Percentiles rank a stretch among this genome's conserved stretches.
These are phyloP conservation scores for Bacterosira constricta DNA, from an alignment of 108 stramenopile species.

Conservation along the genomic window DNA sequence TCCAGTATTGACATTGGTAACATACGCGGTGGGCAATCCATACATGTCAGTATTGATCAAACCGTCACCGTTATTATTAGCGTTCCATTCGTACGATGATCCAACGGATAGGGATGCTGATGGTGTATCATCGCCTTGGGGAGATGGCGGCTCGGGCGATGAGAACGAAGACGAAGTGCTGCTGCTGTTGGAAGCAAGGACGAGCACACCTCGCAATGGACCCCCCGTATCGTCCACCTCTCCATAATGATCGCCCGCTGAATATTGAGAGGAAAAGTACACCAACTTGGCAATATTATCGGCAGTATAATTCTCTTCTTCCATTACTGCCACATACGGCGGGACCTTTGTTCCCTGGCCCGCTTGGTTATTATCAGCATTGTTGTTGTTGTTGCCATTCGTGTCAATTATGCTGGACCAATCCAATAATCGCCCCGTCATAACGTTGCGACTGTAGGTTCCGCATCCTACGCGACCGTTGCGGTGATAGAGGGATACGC, in stretches of 20 bases:
- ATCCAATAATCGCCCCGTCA: slow-evolving; percentile 59
- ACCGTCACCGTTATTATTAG: slow-evolving; percentile 56
- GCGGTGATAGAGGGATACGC: slow-evolving; percentile 75
- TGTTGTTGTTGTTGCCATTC: slow-evolving; percentile 17
- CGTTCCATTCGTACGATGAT: slow-evolving; percentile 74
- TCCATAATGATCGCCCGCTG: slow-evolving; percentile 31
- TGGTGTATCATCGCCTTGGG: slow-evolving; percentile 75
- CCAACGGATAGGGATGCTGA: slow-evolving; percentile 56
- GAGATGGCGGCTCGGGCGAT: slow-evolving; percentile 64
- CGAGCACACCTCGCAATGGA: slow-evolving; percentile 73
- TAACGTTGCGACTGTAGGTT: slow-evolving; percentile 55
- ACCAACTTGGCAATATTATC: slow-evolving; percentile 48
- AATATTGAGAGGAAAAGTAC: slow-evolving; percentile 15
- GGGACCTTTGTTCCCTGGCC: not conserved
- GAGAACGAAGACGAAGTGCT: slow-evolving; percentile 4
- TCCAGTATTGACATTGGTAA: slow-evolving; percentile 51
- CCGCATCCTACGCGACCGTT: slow-evolving; percentile 83
- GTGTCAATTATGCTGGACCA: slow-evolving; percentile 45
- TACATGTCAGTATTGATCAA: slow-evolving; percentile 61
- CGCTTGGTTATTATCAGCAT: not conserved
- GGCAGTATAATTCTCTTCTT: slow-evolving; percentile 60
- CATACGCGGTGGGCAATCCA: slow-evolving; percentile 78
- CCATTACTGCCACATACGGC: slow-evolving; percentile 76
- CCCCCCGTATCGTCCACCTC: slow-evolving; percentile 41
- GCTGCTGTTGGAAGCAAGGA: slow-evolving; percentile 54